Percentiles rank a stretch among this genome's conserved stretches.
Evolutionary conservation across 306 rosid genomes (phyloP).

Genomic region (Malus sylvestris): DNA sequence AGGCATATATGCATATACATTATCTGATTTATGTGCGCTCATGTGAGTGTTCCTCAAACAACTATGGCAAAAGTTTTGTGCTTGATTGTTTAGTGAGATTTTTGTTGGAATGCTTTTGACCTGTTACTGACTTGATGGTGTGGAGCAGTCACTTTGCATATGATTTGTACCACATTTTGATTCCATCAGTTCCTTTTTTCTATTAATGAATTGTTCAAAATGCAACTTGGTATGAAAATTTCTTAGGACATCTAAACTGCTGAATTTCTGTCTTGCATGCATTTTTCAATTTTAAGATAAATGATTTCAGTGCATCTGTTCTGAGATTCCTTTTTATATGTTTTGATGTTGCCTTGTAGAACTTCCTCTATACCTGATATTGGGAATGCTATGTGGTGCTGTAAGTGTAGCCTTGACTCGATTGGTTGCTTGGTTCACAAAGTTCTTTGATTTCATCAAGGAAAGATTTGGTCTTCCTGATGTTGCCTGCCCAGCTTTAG

Average conservation of each 20-base stretch:
- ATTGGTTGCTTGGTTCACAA: constrained; percentile 78
- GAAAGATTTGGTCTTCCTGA: constrained; percentile 79
- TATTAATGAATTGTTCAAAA: neutral
- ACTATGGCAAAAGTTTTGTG: neutral
- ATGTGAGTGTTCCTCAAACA: neutral
- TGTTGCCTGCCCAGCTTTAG: constrained; percentile 90
- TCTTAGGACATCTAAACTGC: neutral
- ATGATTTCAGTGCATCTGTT: neutral
- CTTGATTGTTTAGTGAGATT: neutral
- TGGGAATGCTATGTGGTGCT: constrained; percentile 98
- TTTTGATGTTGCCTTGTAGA: constrained; percentile 54
- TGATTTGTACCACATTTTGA: neutral
- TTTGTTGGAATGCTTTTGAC: neutral
- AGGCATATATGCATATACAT: neutral
- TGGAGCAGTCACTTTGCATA: neutral
- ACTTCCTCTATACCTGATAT: constrained; percentile 83
- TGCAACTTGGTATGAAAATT: neutral
- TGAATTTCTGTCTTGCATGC: neutral
- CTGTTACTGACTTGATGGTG: neutral
- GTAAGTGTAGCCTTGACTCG: constrained; percentile 87
- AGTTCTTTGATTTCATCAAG: constrained; percentile 62
- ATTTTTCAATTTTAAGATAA: neutral
- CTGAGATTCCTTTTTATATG: constrained; percentile 13
- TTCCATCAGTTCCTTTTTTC: neutral
- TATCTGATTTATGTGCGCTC: neutral